Base-by-base conservation (phyloP, 331 rosid species). In the Pyracantha coccinea region DNA sequence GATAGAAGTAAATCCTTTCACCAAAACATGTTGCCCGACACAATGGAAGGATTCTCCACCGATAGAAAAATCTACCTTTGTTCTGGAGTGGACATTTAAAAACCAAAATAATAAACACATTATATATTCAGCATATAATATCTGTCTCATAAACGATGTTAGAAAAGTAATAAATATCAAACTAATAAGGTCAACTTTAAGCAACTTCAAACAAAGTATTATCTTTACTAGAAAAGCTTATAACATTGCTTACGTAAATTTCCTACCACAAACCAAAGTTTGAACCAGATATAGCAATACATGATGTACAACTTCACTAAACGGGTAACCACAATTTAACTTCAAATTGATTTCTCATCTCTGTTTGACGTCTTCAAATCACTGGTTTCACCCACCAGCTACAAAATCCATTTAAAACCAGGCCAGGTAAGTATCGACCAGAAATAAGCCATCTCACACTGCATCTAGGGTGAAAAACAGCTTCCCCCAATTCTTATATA, bases 21-120 rank as follows among this genome's bases (percentile, higher is more conserved):
- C 82, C 27, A 75, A 75, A 68, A 90, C 94, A 63, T 71, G 91
- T 25, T 83, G 84, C 75, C 98, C 98, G 8, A 89, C 91, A 80
- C 93, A 93, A 69, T 93, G 88, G 87, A 93, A 91, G 76, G 76
- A 80, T 83, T 93, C 98, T 62, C 95, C 97, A 21, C 92, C 96
- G 17, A 82, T 73, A 66, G 88, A 84, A 88, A 93, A 90, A 61
- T 86, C 90, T 61, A 87, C 87, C 85, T 83, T 93, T 72, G 90
- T 88, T 89, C 98, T 93, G 88, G 67, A 88, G 88, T 45, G 67
- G 17, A 63, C 60, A 80, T 21, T 14, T 10, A 66, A 82, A 24
- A 50, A 19, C 41, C 5, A 50, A 27, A 8, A 70, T 15, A 63
- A 20, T 4, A 32, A 31, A 65, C 20, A 65, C 27, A 31, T 65